Evolutionary conservation across 164 flowering plant genomes (phyloP).

Genomic region (Umbellularia californica): DNA sequence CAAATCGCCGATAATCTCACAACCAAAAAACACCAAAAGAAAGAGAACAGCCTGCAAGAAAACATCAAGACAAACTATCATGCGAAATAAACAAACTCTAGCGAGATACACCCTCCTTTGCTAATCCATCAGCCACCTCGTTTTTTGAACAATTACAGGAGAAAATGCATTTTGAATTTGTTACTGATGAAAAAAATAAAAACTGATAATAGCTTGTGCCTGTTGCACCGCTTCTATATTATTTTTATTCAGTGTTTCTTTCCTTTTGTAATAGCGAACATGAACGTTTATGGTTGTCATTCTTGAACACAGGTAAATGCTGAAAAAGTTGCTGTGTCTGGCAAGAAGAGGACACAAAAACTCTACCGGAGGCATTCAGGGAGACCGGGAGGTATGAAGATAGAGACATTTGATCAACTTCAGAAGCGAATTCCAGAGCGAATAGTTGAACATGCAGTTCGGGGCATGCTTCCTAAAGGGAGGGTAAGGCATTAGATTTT

Average conservation of each 20-base stretch:
- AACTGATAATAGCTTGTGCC: too few species aligned
- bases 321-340: slow-evolving; percentile 96
- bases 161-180: too few species aligned
- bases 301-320: slow-evolving; percentile 71
- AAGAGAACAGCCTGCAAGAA: too few species aligned
- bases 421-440: slow-evolving; percentile 98
- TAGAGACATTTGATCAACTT: slow-evolving; percentile 91
- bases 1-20: too few species aligned
- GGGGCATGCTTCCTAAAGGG: slow-evolving; percentile 99
- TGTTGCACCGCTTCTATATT: too few species aligned
- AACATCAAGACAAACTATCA: too few species aligned
- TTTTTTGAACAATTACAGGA: too few species aligned
- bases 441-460: slow-evolving; percentile 96
- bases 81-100: too few species aligned
- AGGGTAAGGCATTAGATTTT: slow-evolving; percentile 50
- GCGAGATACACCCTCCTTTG: too few species aligned
- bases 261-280: slow-evolving; percentile 66
- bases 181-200: too few species aligned
- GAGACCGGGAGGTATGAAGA: slow-evolving; percentile 97
- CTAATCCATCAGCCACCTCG: too few species aligned
- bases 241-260: not conserved
- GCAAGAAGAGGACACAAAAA: slow-evolving; percentile 89
- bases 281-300: slow-evolving; percentile 15
- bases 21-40: too few species aligned
- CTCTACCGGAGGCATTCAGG: slow-evolving; percentile 98